A percentile compares a stretch with the other conserved stretches of the same genome.
phyloP scores from a whole-genome alignment of 2,329 filamentous ascomycete species.

The Chalaropsis thielavioides region DNA sequence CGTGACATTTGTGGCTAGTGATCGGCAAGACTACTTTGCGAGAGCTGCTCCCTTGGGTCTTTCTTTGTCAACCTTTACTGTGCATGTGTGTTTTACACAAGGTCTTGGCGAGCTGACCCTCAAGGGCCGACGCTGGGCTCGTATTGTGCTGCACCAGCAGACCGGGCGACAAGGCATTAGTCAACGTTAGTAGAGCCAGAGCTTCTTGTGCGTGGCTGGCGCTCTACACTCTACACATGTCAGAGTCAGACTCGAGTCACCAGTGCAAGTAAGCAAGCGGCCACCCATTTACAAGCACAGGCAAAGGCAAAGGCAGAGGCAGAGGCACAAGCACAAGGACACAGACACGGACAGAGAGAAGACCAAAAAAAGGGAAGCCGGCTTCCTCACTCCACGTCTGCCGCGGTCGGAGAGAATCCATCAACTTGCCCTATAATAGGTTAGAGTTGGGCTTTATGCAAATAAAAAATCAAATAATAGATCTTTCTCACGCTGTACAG shows the following conservation, averaged over 20 bases:
- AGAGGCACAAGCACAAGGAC: neutral
- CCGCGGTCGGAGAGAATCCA: neutral
- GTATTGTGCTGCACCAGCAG: neutral
- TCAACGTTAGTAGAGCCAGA: neutral
- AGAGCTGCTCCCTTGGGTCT: neutral
- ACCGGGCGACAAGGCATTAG: neutral
- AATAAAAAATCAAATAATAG: neutral
- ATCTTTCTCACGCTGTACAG: no score
- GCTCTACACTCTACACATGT: neutral
- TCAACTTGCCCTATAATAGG: neutral
- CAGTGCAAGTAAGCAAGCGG: neutral
- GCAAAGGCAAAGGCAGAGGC: neutral
- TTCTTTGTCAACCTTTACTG: neutral
- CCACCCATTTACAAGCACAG: neutral
- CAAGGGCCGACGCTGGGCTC: neutral
- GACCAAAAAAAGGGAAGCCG: no score
- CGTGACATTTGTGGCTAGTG: neutral
- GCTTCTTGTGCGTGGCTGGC: neutral
- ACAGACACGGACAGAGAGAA: no score
- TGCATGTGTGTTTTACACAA: neutral
- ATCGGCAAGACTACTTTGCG: neutral
- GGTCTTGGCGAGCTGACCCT: neutral
- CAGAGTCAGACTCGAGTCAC: slow-evolving; percentile 3
- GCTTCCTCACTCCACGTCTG: no score
- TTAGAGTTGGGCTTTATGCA: neutral